Base-by-base conservation (phyloP, 1,284 basidiomycete species). In the Exsudoporus floridanus region DNA sequence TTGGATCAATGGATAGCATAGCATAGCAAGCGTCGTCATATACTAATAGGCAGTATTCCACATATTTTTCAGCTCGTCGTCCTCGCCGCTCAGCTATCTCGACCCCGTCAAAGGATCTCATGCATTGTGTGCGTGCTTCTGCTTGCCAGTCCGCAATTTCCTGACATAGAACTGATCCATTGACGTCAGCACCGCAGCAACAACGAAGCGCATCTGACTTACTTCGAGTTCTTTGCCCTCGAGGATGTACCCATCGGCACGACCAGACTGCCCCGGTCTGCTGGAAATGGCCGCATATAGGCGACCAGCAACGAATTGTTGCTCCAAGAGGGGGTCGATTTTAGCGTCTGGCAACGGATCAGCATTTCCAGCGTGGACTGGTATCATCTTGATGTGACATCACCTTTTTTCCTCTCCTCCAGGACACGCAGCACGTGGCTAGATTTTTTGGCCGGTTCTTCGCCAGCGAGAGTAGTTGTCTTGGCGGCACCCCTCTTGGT, bases 211-310 rank as follows among this genome's bases (percentile, higher is more conserved):
- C 47, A 33, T 30, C 46, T 49, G 18, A 53, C 79, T 49, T 66
- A 94, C 92, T 81, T 97, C 94, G 55, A 97, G 86, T 74, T 98
- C 94, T 77, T 93, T 93, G 70, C 94, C 94, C 81, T 98, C 94
- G 52, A 98, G 85, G 60, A 98, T 81, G 78, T 97, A 96, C 52
- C 94, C 94, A 73, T 98, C 95, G 57, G 89, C 86, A 61, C 94
- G 92, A 43, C 94, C 94, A 52, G 86, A 91, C 75, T 98, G 94
- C 42, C 94, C 94, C 55, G 94, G 94, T 73, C 94, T 86, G 73
- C 91, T 94, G 57, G 92, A 85, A 74, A 98, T 89, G 65, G 79
- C 66, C 62, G 94, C 95, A 71, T 94, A 94, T 58, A 94, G 80
- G 77, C 92, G 86, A 76, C 92, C 92, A 69, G 92, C 92, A 64